Evolutionary conservation across 164 flowering plant species (phyloP).

Genomic region (Cinnamomum micranthum): DNA sequence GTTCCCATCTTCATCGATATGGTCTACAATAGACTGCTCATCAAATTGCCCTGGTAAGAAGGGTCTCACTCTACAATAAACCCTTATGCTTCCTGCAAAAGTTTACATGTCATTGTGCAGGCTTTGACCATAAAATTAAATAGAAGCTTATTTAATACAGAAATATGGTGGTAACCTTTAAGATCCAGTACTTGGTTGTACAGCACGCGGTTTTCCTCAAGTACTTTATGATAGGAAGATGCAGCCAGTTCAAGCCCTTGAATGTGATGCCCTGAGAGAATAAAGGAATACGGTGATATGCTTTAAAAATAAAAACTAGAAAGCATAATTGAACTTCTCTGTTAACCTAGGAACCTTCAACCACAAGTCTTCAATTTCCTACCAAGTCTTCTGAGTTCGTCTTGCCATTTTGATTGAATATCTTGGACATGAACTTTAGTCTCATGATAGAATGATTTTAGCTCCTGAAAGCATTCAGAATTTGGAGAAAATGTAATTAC

Average conservation of each 20-base stretch:
- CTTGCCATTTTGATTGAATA: slow-evolving; percentile 48
- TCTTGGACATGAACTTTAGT: slow-evolving; percentile 40
- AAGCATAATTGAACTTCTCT: background rate
- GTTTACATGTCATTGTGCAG: background rate
- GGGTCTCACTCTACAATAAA: slow-evolving; percentile 85
- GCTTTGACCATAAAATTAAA: background rate
- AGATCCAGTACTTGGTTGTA: slow-evolving; percentile 91
- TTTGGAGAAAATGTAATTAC: background rate
- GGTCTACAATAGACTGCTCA: slow-evolving; percentile 58
- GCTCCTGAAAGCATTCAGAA: slow-evolving; percentile 38
- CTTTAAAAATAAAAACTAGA: background rate
- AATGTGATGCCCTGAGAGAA: slow-evolving; percentile 45
- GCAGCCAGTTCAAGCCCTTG: slow-evolving; percentile 58
- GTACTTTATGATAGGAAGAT: slow-evolving; percentile 64
- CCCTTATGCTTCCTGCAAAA: slow-evolving; percentile 73
- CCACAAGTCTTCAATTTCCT: slow-evolving; percentile 17
- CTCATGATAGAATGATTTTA: slow-evolving; percentile 38
- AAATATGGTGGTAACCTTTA: slow-evolving; percentile 45
- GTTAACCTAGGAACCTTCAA: background rate
- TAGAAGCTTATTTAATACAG: background rate
- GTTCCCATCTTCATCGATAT: slow-evolving; percentile 84
- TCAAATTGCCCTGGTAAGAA: slow-evolving; percentile 53
- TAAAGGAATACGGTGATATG: background rate
- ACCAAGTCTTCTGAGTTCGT: slow-evolving; percentile 59
- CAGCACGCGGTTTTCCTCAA: slow-evolving; percentile 75